Evolutionary conservation across 805 yeast species (phyloP), one percentile per base, ranked within the genome.

Genomic region (Kodamaea kakaduensis): DNA sequence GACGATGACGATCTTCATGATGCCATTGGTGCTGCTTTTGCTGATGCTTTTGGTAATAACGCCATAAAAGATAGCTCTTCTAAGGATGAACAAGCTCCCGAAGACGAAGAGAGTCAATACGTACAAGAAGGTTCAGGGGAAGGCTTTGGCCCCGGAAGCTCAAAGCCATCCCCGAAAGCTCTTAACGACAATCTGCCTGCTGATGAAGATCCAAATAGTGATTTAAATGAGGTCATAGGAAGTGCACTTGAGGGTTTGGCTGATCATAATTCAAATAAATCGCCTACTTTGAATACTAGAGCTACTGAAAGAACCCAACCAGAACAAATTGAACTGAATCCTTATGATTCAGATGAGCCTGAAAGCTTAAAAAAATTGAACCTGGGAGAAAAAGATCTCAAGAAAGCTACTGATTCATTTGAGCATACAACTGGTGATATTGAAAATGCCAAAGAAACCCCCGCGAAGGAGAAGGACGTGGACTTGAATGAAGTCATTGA

Each of bases 401-500:
- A 19, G 27, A 10, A 22, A 13, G 23, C n/a, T 13, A 27, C 21
- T 3, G 13, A 22, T 21, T 13, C 26, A 12, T 17, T 56, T 16
- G 53, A 50, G 9, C 52, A 46, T 18, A 62, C 59, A 14, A 59
- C 59, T 16, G 65, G 63, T 4, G 45, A 54, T 32, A 65, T 59
- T 3, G 55, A 59, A 27, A 21, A 12, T 12, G 31, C 10, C 23
- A 21, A 28, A n/a, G n/a, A n/a, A n/a, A n/a, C n/a, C n/a, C n/a
- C n/a, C n/a, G 15, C 13, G 32, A 24, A 21, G 15, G 17, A 19
- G 25, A 25, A 29, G 14, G 32, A 26, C 10, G 44, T 42, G 13
- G 43, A 43, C 14, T 32, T 41, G 17, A 43, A 37, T 13, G 43
- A 12, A 6, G 41, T 36, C 3, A 35, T 35, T 4, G 38, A 26